phyloP scores from a whole-genome alignment of 2,329 filamentous ascomycete species.

The Drechslerella stenobrocha region DNA sequence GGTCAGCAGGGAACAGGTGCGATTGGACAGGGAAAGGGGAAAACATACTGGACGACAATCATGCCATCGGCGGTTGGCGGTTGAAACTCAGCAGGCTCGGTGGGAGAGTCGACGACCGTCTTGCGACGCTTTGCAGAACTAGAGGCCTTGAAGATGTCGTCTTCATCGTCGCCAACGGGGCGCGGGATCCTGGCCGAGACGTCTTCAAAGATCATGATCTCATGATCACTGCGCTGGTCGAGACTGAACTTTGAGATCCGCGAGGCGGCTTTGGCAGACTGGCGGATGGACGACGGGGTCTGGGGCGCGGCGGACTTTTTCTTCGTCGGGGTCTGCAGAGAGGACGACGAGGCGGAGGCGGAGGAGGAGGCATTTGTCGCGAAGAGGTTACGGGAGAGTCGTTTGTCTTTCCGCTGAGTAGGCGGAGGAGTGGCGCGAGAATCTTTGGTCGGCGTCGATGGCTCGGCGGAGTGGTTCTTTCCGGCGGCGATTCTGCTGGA shows the following conservation, averaged over 20 bases:
- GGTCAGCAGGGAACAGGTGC: too few species aligned
- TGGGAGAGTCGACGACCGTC: neutral
- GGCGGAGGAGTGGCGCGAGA: constrained; percentile 37
- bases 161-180: constrained; percentile 30
- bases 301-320: constrained; percentile 24
- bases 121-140: constrained; percentile 18
- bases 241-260: constrained; percentile 39
- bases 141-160: constrained; percentile 32
- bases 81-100: neutral
- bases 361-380: neutral
- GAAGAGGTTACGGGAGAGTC: constrained; percentile 16
- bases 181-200: constrained; percentile 31
- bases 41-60: constrained; percentile 44
- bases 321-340: constrained; percentile 37
- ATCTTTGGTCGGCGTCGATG: constrained; percentile 31
- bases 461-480: constrained; percentile 23
- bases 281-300: constrained; percentile 31
- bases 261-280: constrained; percentile 39
- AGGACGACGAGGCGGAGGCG: neutral
- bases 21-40: neutral
- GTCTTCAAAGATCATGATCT: constrained; percentile 43
- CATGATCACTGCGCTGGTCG: constrained; percentile 31
- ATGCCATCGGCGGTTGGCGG: constrained; percentile 26
- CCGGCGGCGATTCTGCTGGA: constrained; percentile 37
- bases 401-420: constrained; percentile 32